phyloP scores from a whole-genome alignment of 75 land plant genomes.

The Chamaecyparis obtusa region DNA sequence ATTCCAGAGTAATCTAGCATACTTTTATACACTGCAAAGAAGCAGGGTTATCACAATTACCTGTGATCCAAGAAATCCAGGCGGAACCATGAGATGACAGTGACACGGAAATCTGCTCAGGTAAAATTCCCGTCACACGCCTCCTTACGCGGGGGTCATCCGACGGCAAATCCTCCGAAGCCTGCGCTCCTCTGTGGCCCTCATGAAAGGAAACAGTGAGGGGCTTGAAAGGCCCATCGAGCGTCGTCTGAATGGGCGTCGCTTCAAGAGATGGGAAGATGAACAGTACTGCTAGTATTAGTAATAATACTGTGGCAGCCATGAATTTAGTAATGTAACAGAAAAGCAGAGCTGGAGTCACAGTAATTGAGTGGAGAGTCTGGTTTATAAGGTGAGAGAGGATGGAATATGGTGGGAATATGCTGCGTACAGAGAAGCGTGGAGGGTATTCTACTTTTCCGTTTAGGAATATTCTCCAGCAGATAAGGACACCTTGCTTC shows the following conservation, averaged over 20 bases:
- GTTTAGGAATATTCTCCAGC: too few relatives aligned
- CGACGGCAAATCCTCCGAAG: conserved; percentile 58
- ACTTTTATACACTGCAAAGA: background rate
- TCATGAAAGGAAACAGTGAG: conserved; percentile 54
- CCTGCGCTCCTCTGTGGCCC: conserved; percentile 28
- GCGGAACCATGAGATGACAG: conserved; percentile 61
- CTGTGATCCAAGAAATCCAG: conserved; percentile 76
- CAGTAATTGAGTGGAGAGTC: too few relatives aligned
- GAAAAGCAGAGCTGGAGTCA: too few relatives aligned
- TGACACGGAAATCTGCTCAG: conserved; percentile 73
- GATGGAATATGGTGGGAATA: too few relatives aligned
- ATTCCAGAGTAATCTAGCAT: background rate
- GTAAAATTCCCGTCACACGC: conserved; percentile 36
- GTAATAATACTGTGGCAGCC: too few relatives aligned
- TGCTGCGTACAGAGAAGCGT: too few relatives aligned
- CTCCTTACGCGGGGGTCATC: conserved; percentile 56
- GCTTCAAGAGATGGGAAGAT: background rate
- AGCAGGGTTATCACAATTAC: conserved; percentile 5
- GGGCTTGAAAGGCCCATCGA: conserved; percentile 75
- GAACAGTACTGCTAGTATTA: background rate
- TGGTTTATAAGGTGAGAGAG: too few relatives aligned
- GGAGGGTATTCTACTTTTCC: too few relatives aligned
- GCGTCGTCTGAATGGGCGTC: conserved; percentile 51
- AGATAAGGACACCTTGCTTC: too few relatives aligned
- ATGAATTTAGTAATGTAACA: too few relatives aligned